Evolutionary conservation across 495 filamentous ascomycete genomes (phyloP).

Genomic region (Penicillium silybi): DNA sequence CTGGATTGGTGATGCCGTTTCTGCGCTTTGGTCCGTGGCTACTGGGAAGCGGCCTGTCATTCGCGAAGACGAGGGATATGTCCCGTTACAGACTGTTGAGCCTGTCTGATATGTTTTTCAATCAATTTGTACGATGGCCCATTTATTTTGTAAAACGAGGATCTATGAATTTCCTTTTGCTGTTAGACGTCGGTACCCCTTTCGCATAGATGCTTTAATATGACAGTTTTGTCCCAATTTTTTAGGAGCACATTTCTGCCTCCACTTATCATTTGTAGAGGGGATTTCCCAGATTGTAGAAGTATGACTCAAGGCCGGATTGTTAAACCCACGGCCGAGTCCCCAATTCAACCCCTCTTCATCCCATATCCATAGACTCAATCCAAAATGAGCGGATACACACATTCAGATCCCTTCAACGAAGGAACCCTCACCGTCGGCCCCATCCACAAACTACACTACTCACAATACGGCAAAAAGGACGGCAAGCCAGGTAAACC

Average conservation of each 20-base stretch:
- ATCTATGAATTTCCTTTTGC: conserved; percentile 12
- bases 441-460: conserved; percentile 36
- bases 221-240: neutral
- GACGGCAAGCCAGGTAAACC: conserved; percentile 26
- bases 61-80: conserved; percentile 39
- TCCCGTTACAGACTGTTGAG: conserved; percentile 44
- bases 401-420: conserved; percentile 19
- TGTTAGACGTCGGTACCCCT: conserved; percentile 22
- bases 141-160: neutral
- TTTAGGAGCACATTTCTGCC: neutral
- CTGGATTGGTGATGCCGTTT: conserved; percentile 13
- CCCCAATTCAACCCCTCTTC: neutral
- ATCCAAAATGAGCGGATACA: conserved; percentile 12
- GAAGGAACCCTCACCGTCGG: conserved; percentile 31
- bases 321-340: neutral
- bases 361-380: neutral
- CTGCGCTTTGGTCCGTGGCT: conserved; percentile 24
- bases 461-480: conserved; percentile 41
- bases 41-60: conserved; percentile 24
- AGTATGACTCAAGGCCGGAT: neutral
- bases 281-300: neutral
- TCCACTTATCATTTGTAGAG: neutral
- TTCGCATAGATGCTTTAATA: conserved; percentile 3
- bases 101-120: conserved; percentile 2
- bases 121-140: neutral